Conservation (phyloP, 2,329 filamentous ascomycete species). For the Pseudogymnoascus sp. region DNA sequence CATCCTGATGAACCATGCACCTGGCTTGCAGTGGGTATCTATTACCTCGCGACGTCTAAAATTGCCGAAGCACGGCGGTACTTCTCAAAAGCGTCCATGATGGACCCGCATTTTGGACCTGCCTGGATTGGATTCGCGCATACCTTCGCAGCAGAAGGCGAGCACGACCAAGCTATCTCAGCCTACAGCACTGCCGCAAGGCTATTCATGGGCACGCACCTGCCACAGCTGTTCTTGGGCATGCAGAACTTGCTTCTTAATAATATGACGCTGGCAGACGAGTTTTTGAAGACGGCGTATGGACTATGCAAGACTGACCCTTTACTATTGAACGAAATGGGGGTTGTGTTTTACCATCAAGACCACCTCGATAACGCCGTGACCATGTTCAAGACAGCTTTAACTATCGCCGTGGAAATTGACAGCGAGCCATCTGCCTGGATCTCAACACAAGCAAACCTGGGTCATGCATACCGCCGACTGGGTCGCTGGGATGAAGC, state of each 20-base stretch:
- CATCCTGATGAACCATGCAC: conserved; percentile 86
- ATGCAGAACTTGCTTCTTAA: conserved; percentile 98
- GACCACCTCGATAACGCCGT: conserved; percentile 68
- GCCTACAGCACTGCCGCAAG: conserved; percentile 93
- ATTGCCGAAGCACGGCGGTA: conserved; percentile 90
- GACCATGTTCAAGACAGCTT: conserved; percentile 67
- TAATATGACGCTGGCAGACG: conserved; percentile 86
- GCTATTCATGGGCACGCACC: conserved; percentile 91
- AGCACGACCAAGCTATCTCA: conserved; percentile 96
- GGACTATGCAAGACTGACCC: conserved; percentile 77
- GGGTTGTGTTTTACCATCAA: conserved; percentile 92
- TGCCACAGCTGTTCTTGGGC: conserved; percentile 89
- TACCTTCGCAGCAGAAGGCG: conserved; percentile 93
- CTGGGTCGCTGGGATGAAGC: conserved; percentile 61
- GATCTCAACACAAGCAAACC: conserved; percentile 76
- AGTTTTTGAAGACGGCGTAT: conserved; percentile 88
- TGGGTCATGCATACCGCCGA: conserved; percentile 79
- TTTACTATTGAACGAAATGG: conserved; percentile 88
- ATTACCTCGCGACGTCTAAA: conserved; percentile 83
- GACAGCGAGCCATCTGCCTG: conserved; percentile 75
- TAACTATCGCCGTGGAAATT: conserved; percentile 71
- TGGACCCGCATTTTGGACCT: conserved; percentile 94
- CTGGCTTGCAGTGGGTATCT: conserved; percentile 90
- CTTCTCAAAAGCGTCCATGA: conserved; percentile 94
- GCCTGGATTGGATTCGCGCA: conserved; percentile 99